Conservation (phyloP, 75 land plant genomes). For the Pseudotsuga menziesii region DNA sequence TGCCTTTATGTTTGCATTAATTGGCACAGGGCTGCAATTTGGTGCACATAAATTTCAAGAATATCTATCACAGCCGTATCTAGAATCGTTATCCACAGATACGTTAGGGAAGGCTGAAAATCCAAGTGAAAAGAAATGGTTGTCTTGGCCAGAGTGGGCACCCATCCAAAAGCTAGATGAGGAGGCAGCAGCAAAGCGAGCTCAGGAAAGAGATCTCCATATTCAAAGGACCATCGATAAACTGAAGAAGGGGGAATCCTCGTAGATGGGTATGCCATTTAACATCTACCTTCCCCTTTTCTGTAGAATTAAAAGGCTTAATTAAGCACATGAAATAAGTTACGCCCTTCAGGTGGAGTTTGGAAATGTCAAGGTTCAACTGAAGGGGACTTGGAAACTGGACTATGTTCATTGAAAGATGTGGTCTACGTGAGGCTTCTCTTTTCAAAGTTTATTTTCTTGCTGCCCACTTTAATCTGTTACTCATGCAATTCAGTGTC, state of each 20-base stretch:
- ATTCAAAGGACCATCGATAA: constrained; percentile 30
- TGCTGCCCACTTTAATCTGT: too few relatives aligned
- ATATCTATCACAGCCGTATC: constrained; percentile 25
- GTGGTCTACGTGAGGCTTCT: too few relatives aligned
- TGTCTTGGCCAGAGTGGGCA: constrained; percentile 70
- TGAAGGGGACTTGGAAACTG: too few relatives aligned
- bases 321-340: not conserved
- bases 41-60: constrained; percentile 34
- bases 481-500: too few relatives aligned
- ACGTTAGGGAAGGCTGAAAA: not conserved
- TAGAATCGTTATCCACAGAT: constrained; percentile 13
- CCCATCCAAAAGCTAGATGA: constrained; percentile 74
- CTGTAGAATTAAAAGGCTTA: not conserved
- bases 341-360: not conserved
- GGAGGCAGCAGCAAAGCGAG: constrained; percentile 70
- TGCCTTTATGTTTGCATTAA: constrained; percentile 56
- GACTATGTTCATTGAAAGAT: too few relatives aligned
- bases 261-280: constrained; percentile 5
- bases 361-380: not conserved
- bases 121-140: constrained; percentile 15
- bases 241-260: constrained; percentile 39
- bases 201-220: constrained; percentile 45
- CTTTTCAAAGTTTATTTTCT: too few relatives aligned
- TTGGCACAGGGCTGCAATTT: constrained; percentile 66
- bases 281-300: not conserved